Base-by-base conservation (phyloP, 1,284 basidiomycete genomes). In the Abortiporus biennis region DNA sequence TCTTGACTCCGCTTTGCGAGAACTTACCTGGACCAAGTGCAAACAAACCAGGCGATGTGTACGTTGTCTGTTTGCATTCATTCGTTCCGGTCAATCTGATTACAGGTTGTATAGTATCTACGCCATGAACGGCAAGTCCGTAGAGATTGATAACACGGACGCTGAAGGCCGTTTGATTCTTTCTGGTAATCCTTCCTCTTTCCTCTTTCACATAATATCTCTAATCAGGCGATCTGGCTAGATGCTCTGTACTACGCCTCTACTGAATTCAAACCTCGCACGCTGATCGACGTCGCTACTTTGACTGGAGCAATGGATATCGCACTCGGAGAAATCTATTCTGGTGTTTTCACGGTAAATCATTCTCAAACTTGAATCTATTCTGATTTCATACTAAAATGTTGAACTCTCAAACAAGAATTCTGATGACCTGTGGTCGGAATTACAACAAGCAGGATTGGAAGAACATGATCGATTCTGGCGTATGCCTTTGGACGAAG, bases 91-190 rank as follows among this genome's bases (percentile, higher is more conserved):
- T 3, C 17, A 21, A n/a, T 11, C 39, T 19, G 15, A 34, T 17
- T 13, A 5, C 16, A 22, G 4, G 15, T 20, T 17, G 15, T 20
- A 6, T 54, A 89, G 90, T 41, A 61, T 93, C 47, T 85, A 88
- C 51, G 85, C 89, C 4, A 90, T 90, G 80, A 92, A 92, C 57
- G 90, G 91, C 31, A 90, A 91, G 62, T 81, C 84, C 0, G 75
- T 94, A 24, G 88, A 93, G 59, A 77, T 93, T 29, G 88, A 92
- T 65, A 92, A 92, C 64, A 92, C 90, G 0, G 90, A 92, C 57
- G 89, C 89, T 3, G 88, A 92, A 58, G 91, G 92, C 15, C 80
- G 92, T 21, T 69, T 94, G 17, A 71, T 93, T 17, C 73, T 89
- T 27, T 73, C 85, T 38, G 80, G 80, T 81, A 42, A 30, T n/a